A percentile compares a stretch with the other conserved stretches of the same genome.
These are phyloP conservation scores for Candida germanica DNA, from an alignment of 805 yeast genomes.

Conservation along the genomic window DNA sequence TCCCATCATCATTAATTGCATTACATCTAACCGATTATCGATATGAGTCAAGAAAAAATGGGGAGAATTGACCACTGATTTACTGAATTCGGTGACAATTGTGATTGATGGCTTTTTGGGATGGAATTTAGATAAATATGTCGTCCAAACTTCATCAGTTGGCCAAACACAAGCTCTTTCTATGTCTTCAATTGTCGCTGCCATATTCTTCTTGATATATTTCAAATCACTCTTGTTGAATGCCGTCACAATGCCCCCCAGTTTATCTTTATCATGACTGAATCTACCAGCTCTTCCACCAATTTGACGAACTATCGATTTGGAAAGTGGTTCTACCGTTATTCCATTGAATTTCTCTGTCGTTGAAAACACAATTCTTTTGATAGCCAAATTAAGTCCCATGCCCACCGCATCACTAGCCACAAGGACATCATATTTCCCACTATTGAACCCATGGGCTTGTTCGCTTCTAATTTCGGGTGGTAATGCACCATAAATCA, in stretches of 20 bases:
- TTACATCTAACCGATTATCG: conserved; percentile 8
- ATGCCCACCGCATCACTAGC: conserved; percentile 98
- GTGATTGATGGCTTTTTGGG: conserved; percentile 2
- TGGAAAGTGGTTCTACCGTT: conserved; percentile 43
- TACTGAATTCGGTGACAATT: conserved; percentile 7
- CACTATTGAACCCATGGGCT: conserved; percentile 74
- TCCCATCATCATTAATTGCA: conserved; percentile 38
- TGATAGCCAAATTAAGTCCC: conserved; percentile 88
- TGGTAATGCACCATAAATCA: conserved; percentile 92
- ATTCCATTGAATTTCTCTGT: conserved; percentile 70
- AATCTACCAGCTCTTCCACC: conserved; percentile 96
- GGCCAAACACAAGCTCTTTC: conserved; percentile 77
- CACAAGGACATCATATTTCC: conserved; percentile 75
- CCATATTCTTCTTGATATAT: conserved; percentile 46
- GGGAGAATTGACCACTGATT: conserved; percentile 6
- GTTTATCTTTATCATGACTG: conserved; percentile 30
- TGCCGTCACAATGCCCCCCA: conserved; percentile 54
- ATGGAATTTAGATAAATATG: conserved; percentile 57
- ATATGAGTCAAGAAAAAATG: conserved; percentile 9
- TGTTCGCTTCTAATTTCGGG: conserved; percentile 90
- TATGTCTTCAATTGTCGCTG: conserved; percentile 50
- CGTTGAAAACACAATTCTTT: conserved; percentile 72
- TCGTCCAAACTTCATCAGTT: conserved; percentile 64
- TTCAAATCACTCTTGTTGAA: conserved; percentile 42
- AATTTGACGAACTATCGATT: conserved; percentile 80